These are phyloP conservation scores for Pseudocercospora vitis DNA, from an alignment of 2,329 filamentous ascomycete genomes.

Conservation along the genomic window DNA sequence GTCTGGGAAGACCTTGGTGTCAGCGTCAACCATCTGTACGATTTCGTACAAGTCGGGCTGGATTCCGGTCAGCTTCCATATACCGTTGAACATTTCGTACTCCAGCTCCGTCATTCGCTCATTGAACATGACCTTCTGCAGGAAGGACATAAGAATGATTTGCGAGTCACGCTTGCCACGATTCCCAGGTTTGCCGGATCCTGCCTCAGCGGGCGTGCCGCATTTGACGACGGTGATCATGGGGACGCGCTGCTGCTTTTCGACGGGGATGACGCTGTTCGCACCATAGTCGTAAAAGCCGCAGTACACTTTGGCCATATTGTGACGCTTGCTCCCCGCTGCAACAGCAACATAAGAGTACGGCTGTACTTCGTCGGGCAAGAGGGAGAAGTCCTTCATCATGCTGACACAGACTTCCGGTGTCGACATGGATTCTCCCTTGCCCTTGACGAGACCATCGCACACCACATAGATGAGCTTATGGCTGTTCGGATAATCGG, in stretches of 20 bases:
- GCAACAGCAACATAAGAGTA: constrained; percentile 97
- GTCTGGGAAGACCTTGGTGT: constrained; percentile 98
- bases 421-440: constrained; percentile 82
- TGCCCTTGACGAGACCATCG: constrained; percentile 95
- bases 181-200: constrained; percentile 86
- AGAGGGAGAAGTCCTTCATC: constrained; percentile 87
- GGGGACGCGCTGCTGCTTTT: constrained; percentile 93
- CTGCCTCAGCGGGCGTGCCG: constrained; percentile 83
- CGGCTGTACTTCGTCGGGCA: constrained; percentile 76
- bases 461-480: constrained; percentile 95
- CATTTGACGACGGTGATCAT: constrained; percentile 98
- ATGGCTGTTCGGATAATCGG: constrained; percentile 98
- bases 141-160: constrained; percentile 98
- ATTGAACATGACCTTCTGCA: constrained; percentile 99
- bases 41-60: constrained; percentile 97
- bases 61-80: constrained; percentile 98
- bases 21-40: constrained; percentile 98
- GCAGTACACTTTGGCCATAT: constrained; percentile 98
- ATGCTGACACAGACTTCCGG: constrained; percentile 88
- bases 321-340: constrained; percentile 94
- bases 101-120: constrained; percentile 99
- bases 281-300: constrained; percentile 97
- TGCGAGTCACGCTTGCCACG: constrained; percentile 98
- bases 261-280: constrained; percentile 72
- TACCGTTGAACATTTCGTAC: constrained; percentile 98